A percentile compares a stretch with the other conserved stretches of the same genome.
Conservation (phyloP, 495 filamentous ascomycete genomes). For the Penicillium paradoxum region DNA sequence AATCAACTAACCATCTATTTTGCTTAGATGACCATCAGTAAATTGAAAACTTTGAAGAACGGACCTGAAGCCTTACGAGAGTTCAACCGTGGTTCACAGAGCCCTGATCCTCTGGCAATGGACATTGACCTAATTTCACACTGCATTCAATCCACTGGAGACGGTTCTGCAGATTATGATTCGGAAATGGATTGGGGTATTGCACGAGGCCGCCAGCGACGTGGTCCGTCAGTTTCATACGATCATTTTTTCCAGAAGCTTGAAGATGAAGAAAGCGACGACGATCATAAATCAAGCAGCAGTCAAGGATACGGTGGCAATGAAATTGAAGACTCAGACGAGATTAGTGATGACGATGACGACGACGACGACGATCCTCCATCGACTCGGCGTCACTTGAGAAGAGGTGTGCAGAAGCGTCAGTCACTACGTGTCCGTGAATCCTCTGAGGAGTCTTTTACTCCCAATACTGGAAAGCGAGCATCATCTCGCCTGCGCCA, state of each 20-base stretch:
- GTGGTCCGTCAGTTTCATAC: not conserved
- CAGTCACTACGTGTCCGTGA: not conserved
- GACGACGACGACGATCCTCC: not conserved
- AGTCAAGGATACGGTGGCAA: not conserved
- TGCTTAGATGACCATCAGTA: conserved; percentile 24
- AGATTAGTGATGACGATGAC: not conserved
- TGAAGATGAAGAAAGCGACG: not conserved
- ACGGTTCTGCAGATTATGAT: conserved; percentile 7
- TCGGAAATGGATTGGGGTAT: not conserved
- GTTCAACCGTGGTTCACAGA: conserved; percentile 16
- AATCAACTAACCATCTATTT: conserved; percentile 9
- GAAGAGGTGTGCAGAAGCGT: not conserved
- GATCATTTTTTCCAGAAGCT: not conserved
- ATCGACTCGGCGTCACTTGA: not conserved
- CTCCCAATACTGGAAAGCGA: conserved; percentile 12
- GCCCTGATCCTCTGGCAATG: conserved; percentile 12
- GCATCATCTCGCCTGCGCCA: conserved; percentile 28
- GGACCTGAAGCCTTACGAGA: conserved; percentile 26
- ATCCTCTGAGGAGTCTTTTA: conserved; percentile 12
- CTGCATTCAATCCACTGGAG: not conserved
- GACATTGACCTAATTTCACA: not conserved
- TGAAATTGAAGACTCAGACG: not conserved
- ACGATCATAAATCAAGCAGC: not conserved
- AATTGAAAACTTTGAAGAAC: conserved; percentile 30
- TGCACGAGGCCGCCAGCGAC: not conserved